These are phyloP conservation scores for Saturnispora sekii DNA, from an alignment of 805 yeast genomes.

Conservation along the genomic window DNA sequence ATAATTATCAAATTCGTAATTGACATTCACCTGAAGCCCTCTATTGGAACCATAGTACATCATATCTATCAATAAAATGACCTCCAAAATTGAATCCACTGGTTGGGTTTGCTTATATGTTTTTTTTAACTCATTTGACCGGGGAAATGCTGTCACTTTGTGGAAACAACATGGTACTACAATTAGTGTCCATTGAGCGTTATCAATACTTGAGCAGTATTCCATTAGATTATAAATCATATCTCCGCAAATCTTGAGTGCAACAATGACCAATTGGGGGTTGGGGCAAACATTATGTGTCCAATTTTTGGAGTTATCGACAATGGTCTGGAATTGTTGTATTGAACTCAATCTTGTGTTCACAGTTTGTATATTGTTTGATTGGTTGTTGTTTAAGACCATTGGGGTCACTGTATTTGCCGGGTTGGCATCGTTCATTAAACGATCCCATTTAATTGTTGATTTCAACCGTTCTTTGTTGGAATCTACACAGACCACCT, in stretches of 20 bases:
- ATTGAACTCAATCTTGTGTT: slow-evolving; percentile 1
- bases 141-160: background rate
- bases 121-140: background rate
- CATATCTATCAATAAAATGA: slow-evolving; percentile 8
- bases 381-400: background rate
- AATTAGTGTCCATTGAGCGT: background rate
- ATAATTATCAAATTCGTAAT: background rate
- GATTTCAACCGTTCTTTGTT: slow-evolving; percentile 16
- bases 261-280: slow-evolving; percentile 10
- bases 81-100: slow-evolving; percentile 15
- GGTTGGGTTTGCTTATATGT: slow-evolving; percentile 13
- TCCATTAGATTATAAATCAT: slow-evolving; percentile 15
- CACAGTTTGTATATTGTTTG: slow-evolving; percentile 13
- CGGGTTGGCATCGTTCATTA: slow-evolving; percentile 13
- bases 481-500: slow-evolving; percentile 19
- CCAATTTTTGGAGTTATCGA: slow-evolving; percentile 5
- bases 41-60: slow-evolving; percentile 3
- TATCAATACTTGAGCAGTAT: background rate
- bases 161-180: slow-evolving; percentile 8
- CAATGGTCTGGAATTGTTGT: slow-evolving; percentile 8
- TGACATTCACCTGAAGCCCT: background rate
- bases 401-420: background rate
- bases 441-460: slow-evolving; percentile 15
- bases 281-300: background rate
- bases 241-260: slow-evolving; percentile 23